These are phyloP conservation scores for Kandelia obovata DNA, from an alignment of 345 rosid genomes.

Conservation along the genomic window DNA sequence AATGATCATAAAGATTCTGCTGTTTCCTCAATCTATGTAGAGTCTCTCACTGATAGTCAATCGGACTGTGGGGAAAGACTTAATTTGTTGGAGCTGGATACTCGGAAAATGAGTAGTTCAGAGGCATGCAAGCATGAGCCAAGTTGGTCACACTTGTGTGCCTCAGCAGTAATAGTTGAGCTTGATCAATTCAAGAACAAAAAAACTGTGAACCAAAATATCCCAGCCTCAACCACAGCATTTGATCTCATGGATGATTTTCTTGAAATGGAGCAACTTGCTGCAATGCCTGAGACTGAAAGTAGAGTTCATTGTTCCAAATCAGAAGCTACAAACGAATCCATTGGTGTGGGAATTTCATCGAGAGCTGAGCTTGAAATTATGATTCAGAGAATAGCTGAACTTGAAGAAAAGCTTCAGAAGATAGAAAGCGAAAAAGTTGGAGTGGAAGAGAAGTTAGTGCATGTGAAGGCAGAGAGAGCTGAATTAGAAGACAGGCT, in stretches of 20 bases:
- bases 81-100: constrained; percentile 38
- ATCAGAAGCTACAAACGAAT: constrained; percentile 36
- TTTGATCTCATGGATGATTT: constrained; percentile 91
- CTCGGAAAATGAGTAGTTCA: constrained; percentile 23
- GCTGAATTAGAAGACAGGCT: constrained; percentile 45
- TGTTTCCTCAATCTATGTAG: constrained; percentile 51
- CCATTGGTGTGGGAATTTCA: constrained; percentile 31
- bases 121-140: constrained; percentile 26
- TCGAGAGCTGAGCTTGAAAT: constrained; percentile 50
- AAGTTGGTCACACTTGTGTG: constrained; percentile 52
- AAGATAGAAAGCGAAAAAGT: constrained; percentile 27
- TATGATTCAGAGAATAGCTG: constrained; percentile 30
- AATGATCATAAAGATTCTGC: constrained; percentile 45
- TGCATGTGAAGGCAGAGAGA: constrained; percentile 17
- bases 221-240: constrained; percentile 40
- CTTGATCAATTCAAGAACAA: constrained; percentile 50
- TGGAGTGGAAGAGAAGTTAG: constrained; percentile 18
- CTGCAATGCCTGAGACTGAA: constrained; percentile 54
- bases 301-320: constrained; percentile 27
- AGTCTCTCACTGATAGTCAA: constrained; percentile 56
- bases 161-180: constrained; percentile 45
- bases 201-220: constrained; percentile 32
- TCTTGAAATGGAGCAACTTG: constrained; percentile 93
- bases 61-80: constrained; percentile 67
- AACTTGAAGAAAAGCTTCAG: constrained; percentile 36